These are phyloP conservation scores for Eimeria necatrix DNA, from an alignment of 169 alveolate genomes.

Conservation along the genomic window DNA sequence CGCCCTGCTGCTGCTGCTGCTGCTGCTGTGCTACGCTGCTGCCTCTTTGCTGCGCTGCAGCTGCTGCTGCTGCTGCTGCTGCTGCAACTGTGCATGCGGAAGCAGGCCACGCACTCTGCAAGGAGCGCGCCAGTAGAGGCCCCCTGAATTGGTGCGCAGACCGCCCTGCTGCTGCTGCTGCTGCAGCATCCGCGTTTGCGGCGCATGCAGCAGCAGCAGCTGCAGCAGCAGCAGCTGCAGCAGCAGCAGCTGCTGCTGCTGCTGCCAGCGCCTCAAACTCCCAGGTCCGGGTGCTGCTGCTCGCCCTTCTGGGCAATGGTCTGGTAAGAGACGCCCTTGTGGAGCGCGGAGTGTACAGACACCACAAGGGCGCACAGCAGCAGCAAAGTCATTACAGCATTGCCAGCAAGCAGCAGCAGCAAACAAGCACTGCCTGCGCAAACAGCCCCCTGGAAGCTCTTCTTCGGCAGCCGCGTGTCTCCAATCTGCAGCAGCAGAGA, in stretches of 20 bases:
- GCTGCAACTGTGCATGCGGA: too few relatives aligned
- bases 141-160: too few relatives aligned
- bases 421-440: slow-evolving; percentile 1
- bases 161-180: too few relatives aligned
- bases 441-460: slow-evolving; percentile 27
- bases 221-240: neutral
- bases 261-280: neutral
- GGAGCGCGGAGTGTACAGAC: slow-evolving; percentile 25
- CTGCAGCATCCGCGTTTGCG: too few relatives aligned
- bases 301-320: slow-evolving; percentile 23
- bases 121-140: too few relatives aligned
- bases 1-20: slow-evolving; percentile 1
- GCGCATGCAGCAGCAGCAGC: slow-evolving; percentile 20
- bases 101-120: too few relatives aligned
- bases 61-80: neutral
- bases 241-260: slow-evolving; percentile 10
- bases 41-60: neutral
- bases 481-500: slow-evolving; percentile 27
- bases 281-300: slow-evolving; percentile 2
- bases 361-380: slow-evolving; percentile 7
- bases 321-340: slow-evolving; percentile 75
- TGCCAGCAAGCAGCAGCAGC: slow-evolving; percentile 63
- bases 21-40: neutral
- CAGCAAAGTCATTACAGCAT: slow-evolving; percentile 4
- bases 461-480: slow-evolving; percentile 1